Base-by-base conservation (phyloP, 2,329 filamentous ascomycete genomes). In the Colletotrichum sp. region DNA sequence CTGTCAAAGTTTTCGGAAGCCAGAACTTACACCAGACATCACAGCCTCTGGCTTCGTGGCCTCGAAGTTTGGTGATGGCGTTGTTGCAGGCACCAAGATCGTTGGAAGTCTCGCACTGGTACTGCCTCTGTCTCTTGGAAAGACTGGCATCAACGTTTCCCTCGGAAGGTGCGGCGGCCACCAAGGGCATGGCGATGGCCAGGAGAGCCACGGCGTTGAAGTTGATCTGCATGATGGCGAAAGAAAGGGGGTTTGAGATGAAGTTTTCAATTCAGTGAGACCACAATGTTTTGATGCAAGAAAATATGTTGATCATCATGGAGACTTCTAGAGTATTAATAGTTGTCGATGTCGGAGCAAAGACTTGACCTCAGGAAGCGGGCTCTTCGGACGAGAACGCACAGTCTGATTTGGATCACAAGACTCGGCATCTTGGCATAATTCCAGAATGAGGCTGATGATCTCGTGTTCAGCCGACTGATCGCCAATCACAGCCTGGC, bases 301-400 rank as follows among this genome's bases (percentile, higher is more conserved):
- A n/a, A 11, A 3, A 1, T n/a, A 0, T 1, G 36, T n/a, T 0
- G 1, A 19, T 19, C 0, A 5, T 19, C 5, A 44, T 44, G 8
- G 16, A 44, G 11, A 44, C 9, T 0, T n/a, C 39, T 0, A 1
- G 39, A n/a, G 16, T 44, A n/a, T 49, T 49, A 49, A 49, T 49
- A 49, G 9, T n/a, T 49, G 19, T 22, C 44, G 0, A 49, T 2
- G 11, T 49, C 11, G 0, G 11, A 22, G 6, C 11, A 22, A 22
- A 1, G 6, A 13, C 3, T 49, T 3, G 9, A 49, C 0, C 44
- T 49, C n/a, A 0, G 44, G 19, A 22, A 22, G 11, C 19, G 19
- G n/a, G 2, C n/a, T 49, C 5, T 12, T 49, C 19, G 44, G 19
- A 22, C 0, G 11, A 22, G 5, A n/a, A 49, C 0, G 9, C 19